Conservation (phyloP, 2,329 filamentous ascomycete species). For the Onygenales sp. region DNA sequence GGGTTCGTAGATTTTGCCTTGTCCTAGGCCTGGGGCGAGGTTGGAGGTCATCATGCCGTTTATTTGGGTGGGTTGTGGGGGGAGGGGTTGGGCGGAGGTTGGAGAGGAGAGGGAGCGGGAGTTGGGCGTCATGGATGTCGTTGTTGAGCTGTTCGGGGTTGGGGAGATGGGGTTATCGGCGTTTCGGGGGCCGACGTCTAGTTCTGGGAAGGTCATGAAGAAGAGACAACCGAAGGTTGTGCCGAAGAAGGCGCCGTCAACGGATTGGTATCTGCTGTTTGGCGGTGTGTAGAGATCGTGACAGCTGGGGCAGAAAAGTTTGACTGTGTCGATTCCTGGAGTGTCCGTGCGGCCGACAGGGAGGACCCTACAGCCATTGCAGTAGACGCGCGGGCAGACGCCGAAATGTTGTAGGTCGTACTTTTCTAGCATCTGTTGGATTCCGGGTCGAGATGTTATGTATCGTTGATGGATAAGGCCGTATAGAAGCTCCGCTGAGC, state of each 20-base stretch:
- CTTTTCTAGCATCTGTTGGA: slow-evolving; percentile 99
- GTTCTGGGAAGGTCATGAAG: slow-evolving; percentile 96
- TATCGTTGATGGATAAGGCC: slow-evolving; percentile 97
- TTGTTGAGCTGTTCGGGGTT: slow-evolving; percentile 14
- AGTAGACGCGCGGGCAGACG: slow-evolving; percentile 87
- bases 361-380: slow-evolving; percentile 79
- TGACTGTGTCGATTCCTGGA: slow-evolving; percentile 93
- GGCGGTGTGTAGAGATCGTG: slow-evolving; percentile 95
- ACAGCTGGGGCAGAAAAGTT: slow-evolving; percentile 94
- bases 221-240: slow-evolving; percentile 95
- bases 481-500: slow-evolving; percentile 95
- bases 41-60: slow-evolving; percentile 85
- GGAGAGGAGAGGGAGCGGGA: slow-evolving; percentile 20
- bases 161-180: slow-evolving; percentile 39
- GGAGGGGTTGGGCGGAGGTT: slow-evolving; percentile 23
- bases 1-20: slow-evolving; percentile 79
- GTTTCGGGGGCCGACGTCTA: slow-evolving; percentile 66
- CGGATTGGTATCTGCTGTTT: slow-evolving; percentile 93
- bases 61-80: slow-evolving; percentile 47
- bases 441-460: slow-evolving; percentile 90
- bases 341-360: slow-evolving; percentile 92
- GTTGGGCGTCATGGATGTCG: slow-evolving; percentile 12
- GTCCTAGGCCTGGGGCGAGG: slow-evolving; percentile 77
- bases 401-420: slow-evolving; percentile 97
- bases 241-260: slow-evolving; percentile 96